phyloP scores from a whole-genome alignment of 108 stramenopile genomes.

The Conticribra guillardii region DNA sequence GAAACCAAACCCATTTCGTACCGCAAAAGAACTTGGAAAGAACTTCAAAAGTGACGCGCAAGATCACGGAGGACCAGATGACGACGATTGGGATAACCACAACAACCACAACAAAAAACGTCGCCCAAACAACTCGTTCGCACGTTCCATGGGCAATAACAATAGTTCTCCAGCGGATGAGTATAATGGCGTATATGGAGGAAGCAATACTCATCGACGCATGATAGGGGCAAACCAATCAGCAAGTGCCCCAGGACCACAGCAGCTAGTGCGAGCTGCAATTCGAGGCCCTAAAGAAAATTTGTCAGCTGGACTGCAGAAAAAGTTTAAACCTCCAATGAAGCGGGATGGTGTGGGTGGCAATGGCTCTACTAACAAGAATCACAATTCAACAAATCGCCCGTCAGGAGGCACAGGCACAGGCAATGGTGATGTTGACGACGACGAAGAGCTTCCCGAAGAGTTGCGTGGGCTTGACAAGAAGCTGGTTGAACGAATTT shows the following conservation, averaged over 20 bases:
- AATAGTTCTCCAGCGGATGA: no score
- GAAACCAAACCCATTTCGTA: conserved; percentile 73
- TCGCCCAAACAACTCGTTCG: neutral
- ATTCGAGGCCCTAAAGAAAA: conserved; percentile 44
- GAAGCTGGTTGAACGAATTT: conserved; percentile 86
- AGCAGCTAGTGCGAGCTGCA: conserved; percentile 27
- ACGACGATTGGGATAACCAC: conserved; percentile 35
- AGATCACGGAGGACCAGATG: neutral
- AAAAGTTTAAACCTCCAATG: conserved; percentile 81
- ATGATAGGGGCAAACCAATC: conserved; percentile 5
- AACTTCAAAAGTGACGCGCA: conserved; percentile 22
- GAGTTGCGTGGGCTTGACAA: conserved; percentile 83
- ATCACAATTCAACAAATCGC: conserved; percentile 22
- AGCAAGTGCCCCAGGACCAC: conserved; percentile 32
- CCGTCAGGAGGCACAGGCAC: conserved; percentile 10
- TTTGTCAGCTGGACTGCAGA: conserved; percentile 75
- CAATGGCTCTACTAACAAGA: no score
- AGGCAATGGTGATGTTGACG: conserved; percentile 7
- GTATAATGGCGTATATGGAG: no score
- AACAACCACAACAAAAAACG: conserved; percentile 12
- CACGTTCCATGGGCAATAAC: no score
- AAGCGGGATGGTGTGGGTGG: conserved; percentile 45
- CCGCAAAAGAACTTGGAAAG: conserved; percentile 55
- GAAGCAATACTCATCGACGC: no score
- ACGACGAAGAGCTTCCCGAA: conserved; percentile 87